Conservation (phyloP, 345 rosid species). For the Dipteronia sinensis region DNA sequence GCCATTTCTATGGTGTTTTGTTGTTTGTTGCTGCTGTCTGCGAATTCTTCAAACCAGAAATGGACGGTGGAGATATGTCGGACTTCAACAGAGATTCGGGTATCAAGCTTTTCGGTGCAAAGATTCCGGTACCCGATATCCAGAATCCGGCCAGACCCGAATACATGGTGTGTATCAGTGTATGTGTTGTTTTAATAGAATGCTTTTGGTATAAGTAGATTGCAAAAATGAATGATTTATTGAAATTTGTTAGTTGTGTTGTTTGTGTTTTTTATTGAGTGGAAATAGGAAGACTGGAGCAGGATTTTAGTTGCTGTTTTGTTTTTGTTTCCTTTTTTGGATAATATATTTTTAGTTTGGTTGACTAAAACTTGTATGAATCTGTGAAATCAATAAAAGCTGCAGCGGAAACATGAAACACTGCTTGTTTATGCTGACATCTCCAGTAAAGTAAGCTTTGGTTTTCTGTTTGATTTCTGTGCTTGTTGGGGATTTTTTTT, state of each 20-base stretch:
- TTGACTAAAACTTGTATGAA: background rate
- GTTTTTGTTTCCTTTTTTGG: background rate
- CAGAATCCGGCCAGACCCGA: slow-evolving; percentile 42
- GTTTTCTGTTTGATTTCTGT: background rate
- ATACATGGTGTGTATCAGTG: slow-evolving; percentile 10
- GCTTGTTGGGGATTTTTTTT: background rate
- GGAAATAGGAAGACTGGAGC: background rate
- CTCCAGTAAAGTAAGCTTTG: background rate
- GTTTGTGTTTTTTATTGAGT: background rate
- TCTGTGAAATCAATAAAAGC: background rate
- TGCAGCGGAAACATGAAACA: slow-evolving; percentile 3
- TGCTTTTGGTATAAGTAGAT: background rate
- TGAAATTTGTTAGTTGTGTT: background rate
- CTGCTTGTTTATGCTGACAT: background rate
- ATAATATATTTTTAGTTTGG: background rate
- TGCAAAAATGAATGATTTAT: background rate
- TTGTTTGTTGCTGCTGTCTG: slow-evolving; percentile 22
- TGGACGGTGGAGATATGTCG: slow-evolving; percentile 33
- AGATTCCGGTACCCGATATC: slow-evolving; percentile 55
- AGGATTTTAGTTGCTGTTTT: background rate
- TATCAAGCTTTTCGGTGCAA: slow-evolving; percentile 73
- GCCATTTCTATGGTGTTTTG: slow-evolving; percentile 34
- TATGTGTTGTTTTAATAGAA: background rate
- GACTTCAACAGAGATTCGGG: slow-evolving; percentile 48
- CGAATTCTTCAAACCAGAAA: slow-evolving; percentile 17